Conservation (phyloP, 106 monocot species). For the Triglochin maritima region DNA sequence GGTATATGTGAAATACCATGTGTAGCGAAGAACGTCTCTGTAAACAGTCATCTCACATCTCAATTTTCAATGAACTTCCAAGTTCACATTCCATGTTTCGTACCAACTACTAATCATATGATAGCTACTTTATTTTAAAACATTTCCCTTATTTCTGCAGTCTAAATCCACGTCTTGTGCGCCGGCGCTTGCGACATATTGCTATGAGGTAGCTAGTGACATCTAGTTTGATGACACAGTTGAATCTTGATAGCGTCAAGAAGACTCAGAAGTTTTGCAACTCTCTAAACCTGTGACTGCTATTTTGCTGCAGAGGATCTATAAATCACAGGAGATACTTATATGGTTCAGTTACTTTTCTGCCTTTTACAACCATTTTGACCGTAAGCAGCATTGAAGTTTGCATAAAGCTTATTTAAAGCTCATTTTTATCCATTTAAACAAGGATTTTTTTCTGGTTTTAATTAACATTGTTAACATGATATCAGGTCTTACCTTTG, state of each 20-base stretch:
- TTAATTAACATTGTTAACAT: neutral
- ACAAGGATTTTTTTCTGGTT: neutral
- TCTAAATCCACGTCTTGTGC: slow-evolving; percentile 77
- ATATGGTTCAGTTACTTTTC: slow-evolving; percentile 64
- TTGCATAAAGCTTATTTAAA: too few species aligned
- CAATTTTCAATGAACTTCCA: too few species aligned
- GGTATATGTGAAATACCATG: too few species aligned
- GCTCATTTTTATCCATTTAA: too few species aligned
- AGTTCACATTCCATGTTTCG: too few species aligned
- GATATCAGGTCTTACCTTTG: slow-evolving; percentile 62
- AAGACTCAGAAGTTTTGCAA: neutral
- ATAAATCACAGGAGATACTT: slow-evolving; percentile 64
- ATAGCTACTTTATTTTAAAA: neutral
- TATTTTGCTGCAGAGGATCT: slow-evolving; percentile 39
- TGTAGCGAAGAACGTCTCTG: too few species aligned
- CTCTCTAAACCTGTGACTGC: neutral
- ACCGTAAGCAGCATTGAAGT: slow-evolving; percentile 39
- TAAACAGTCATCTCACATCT: too few species aligned
- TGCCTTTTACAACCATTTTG: slow-evolving; percentile 55
- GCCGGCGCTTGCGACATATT: slow-evolving; percentile 76
- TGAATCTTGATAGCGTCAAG: neutral
- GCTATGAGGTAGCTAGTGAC: slow-evolving; percentile 54
- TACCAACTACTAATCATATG: too few species aligned
- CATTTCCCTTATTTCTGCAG: slow-evolving; percentile 21
- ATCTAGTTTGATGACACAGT: neutral